Conservation (phyloP, 768 basidiomycete species). For the Suillus hirtellus region DNA sequence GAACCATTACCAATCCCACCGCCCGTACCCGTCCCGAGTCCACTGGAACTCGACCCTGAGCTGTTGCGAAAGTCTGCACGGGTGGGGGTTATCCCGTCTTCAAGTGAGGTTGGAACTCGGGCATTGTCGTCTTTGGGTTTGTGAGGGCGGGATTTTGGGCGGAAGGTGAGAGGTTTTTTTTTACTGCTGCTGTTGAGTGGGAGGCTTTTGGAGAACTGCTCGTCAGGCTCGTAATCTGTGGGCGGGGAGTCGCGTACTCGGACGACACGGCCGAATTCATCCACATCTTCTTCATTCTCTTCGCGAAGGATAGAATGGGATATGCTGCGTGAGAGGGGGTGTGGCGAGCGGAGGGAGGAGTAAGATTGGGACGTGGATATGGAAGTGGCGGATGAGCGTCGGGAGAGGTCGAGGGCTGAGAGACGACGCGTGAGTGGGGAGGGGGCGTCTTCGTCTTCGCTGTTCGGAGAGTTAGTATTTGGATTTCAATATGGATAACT, state of each 20-base stretch:
- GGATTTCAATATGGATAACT: neutral
- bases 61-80: conserved; percentile 31
- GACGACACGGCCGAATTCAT: conserved; percentile 27
- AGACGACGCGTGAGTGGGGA: conserved; percentile 64
- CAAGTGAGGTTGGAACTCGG: too few species aligned
- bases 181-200: neutral
- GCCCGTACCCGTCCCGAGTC: conserved; percentile 2
- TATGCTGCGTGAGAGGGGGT: conserved; percentile 28
- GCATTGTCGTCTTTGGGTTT: neutral
- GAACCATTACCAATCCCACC: conserved; percentile 1
- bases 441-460: conserved; percentile 75
- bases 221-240: neutral
- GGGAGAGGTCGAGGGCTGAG: conserved; percentile 54
- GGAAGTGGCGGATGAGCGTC: conserved; percentile 47
- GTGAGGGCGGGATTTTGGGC: neutral
- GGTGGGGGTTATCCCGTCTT: conserved; percentile 22
- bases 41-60: conserved; percentile 23
- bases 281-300: conserved; percentile 18
- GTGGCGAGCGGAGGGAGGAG: conserved; percentile 9
- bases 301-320: conserved; percentile 34
- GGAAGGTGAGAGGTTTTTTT: neutral
- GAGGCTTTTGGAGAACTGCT: neutral
- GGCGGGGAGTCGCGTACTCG: neutral
- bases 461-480: conserved; percentile 25
- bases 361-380: conserved; percentile 24